A percentile compares a stretch with the other conserved stretches of the same genome.
phyloP scores from a whole-genome alignment of 108 stramenopile genomes.

The Discostella stelligeroides region DNA sequence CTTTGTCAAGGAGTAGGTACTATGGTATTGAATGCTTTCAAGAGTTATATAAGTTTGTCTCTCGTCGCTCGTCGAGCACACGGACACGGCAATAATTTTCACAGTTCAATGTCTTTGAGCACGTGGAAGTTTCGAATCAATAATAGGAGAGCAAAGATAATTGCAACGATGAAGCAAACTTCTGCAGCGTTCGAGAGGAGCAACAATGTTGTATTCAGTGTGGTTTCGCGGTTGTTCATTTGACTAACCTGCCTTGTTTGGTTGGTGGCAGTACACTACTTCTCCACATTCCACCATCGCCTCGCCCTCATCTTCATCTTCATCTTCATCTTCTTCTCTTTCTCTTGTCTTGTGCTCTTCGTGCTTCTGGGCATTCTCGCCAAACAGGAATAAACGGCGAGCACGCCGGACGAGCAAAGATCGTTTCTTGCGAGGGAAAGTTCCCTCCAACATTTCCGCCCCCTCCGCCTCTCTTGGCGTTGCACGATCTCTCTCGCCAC shows the following conservation, averaged over 20 bases:
- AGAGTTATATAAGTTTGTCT: not conserved
- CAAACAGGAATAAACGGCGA: no score
- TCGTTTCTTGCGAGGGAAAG: no score
- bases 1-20: not conserved
- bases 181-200: conserved; percentile 3
- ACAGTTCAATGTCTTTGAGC: conserved; percentile 13
- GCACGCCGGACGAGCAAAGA: no score
- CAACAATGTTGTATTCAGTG: conserved; percentile 4
- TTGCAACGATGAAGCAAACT: conserved; percentile 8
- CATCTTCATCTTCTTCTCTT: no score
- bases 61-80: not conserved
- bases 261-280: not conserved
- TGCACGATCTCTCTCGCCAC: no score
- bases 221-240: conserved; percentile 11
- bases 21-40: not conserved
- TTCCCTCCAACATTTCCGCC: no score
- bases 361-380: no score
- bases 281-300: not conserved
- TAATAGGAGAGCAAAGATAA: not conserved
- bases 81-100: not conserved
- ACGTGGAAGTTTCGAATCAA: not conserved
- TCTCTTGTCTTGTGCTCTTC: no score
- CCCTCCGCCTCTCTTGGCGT: no score
- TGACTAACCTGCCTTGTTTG: not conserved
- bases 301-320: not conserved